Evolutionary conservation across 2,329 filamentous ascomycete genomes (phyloP).

Genomic region (Botrytis tulipae): DNA sequence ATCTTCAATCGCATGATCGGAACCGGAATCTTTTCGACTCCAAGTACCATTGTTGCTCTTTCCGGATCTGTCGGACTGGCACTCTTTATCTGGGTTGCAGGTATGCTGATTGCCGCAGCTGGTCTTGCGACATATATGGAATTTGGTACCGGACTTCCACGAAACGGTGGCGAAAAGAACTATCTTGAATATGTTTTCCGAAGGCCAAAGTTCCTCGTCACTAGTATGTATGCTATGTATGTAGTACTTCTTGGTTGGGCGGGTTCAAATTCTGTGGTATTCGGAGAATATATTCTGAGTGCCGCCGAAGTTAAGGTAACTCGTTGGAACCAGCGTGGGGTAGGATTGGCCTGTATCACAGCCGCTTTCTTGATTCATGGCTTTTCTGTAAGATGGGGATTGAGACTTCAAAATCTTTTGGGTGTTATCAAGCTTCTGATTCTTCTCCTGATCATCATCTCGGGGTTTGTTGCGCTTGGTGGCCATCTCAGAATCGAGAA

Average conservation of each 20-base stretch:
- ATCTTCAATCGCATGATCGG: constrained; percentile 67
- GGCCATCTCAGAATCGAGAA: constrained; percentile 60
- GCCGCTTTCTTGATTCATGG: constrained; percentile 65
- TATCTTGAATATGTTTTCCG: constrained; percentile 65
- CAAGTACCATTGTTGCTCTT: constrained; percentile 54
- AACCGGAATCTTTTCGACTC: constrained; percentile 66
- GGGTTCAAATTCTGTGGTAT: constrained; percentile 65
- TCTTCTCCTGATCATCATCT: constrained; percentile 62
- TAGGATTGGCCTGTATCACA: constrained; percentile 66
- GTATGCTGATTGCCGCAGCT: constrained; percentile 59
- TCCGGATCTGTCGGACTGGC: constrained; percentile 61
- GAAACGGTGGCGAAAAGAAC: constrained; percentile 65
- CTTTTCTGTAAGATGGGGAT: constrained; percentile 61
- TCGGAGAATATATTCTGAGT: constrained; percentile 68
- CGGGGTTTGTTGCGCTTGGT: constrained; percentile 54
- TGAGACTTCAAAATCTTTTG: constrained; percentile 65
- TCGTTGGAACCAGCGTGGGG: constrained; percentile 65
- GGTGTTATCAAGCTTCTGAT: constrained; percentile 66
- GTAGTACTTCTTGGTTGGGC: constrained; percentile 65
- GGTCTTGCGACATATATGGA: constrained; percentile 66
- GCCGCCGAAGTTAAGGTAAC: constrained; percentile 61
- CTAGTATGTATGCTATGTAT: constrained; percentile 59
- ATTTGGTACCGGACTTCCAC: constrained; percentile 62
- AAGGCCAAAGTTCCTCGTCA: constrained; percentile 59
- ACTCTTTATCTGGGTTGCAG: constrained; percentile 61